Evolutionary conservation across 106 monocot genomes (phyloP), one percentile per base, ranked within the genome.

Genomic region (Dendrobium chrysotoxum): DNA sequence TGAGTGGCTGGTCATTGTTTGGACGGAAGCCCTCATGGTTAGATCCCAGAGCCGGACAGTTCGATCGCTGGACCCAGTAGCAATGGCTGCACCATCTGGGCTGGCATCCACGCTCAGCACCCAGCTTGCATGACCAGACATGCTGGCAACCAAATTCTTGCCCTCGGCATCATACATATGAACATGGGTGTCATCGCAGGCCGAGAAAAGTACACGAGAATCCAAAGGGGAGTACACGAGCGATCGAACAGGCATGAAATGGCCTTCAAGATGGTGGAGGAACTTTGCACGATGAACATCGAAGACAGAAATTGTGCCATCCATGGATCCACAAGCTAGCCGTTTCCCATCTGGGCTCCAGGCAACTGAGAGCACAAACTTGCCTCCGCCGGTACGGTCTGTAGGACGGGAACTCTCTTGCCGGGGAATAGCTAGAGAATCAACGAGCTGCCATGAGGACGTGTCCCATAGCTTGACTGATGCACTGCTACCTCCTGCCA

Each of bases 391-490:
- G 72, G 81, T 81, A 20, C 83, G 87, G 77, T 92, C 92, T 16
- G 88, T 58, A 20, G 87, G 86, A 4, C 86, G 80, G 38, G 91
- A 44, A 65, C 83, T 80, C 25, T 99, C 95, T 30, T 89, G 91
- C 0, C 85, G 93, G 38, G 99, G 90, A 42, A 99, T 88, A 4
- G 78, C 53, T 13, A 99, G 82, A 57, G 80, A 90, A 23, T 84
- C 82, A 28, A 88, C 61, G 10, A 93, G 95, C 53, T 95, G 85
- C 95, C 93, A 99, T n/a, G 91, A 80, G 23, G 93, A 88, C 18
- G 95, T 93, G 78, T 99, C 91, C 99, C 99, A 99, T 42, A 99
- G 81, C 85, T 99, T 99, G 42, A 99, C 78, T 4, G 93, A 83
- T 0, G 84, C 93, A 78, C 95, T 99, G 80, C 93, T 88, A 50